These are phyloP conservation scores for Aureobasidium leucospermi DNA, from an alignment of 2,329 filamentous ascomycete genomes.

Conservation along the genomic window DNA sequence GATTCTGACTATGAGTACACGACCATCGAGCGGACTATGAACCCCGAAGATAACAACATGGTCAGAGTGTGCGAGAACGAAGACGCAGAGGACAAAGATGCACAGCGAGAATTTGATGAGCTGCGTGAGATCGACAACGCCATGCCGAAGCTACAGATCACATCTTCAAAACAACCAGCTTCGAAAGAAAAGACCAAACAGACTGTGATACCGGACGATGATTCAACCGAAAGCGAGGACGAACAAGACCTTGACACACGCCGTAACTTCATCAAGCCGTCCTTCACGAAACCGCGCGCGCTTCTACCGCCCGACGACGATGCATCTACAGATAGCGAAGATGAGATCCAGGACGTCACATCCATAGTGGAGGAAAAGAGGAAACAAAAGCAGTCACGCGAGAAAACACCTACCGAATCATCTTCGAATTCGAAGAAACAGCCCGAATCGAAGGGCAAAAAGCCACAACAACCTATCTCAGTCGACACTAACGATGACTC, in stretches of 20 bases:
- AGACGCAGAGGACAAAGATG: slow-evolving; percentile 47
- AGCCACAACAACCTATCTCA: background rate
- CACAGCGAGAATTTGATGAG: slow-evolving; percentile 61
- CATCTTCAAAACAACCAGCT: background rate
- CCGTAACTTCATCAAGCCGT: background rate
- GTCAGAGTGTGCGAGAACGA: slow-evolving; percentile 65
- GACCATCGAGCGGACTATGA: slow-evolving; percentile 57
- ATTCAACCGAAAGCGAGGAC: background rate
- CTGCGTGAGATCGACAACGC: slow-evolving; percentile 43
- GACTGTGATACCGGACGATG: background rate
- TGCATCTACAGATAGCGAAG: slow-evolving; percentile 2
- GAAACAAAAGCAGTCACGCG: background rate
- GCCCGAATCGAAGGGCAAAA: background rate
- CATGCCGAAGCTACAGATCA: background rate
- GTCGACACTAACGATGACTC: slow-evolving; percentile 14
- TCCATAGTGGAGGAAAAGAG: background rate
- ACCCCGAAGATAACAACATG: slow-evolving; percentile 58
- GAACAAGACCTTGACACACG: background rate
- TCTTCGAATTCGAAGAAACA: background rate
- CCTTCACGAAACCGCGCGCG: background rate
- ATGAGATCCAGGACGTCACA: slow-evolving; percentile 1
- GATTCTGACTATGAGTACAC: slow-evolving; percentile 43
- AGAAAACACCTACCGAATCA: background rate
- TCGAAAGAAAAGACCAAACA: background rate
- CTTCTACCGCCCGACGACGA: background rate